Conservation (phyloP, 2,329 filamentous ascomycete species). For the Xylariaceae sp. region DNA sequence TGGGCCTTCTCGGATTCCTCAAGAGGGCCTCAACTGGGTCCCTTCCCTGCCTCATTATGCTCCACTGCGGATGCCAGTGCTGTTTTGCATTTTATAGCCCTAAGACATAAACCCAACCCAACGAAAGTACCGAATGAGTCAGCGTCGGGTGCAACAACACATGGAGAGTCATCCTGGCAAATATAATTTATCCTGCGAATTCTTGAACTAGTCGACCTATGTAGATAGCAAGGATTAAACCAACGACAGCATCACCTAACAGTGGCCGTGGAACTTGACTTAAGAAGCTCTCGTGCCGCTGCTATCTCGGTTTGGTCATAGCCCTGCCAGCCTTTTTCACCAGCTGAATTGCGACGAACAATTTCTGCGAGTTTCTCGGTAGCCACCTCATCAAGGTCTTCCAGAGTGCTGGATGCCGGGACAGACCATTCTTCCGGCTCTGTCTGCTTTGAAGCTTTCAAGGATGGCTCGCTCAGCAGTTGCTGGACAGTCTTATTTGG, state of each 20-base stretch:
- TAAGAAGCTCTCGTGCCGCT: slow-evolving; percentile 72
- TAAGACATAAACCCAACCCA: slow-evolving; percentile 18
- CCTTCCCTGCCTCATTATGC: no score
- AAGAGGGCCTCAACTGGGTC: slow-evolving; percentile 40
- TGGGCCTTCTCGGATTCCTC: slow-evolving; percentile 17
- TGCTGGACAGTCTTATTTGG: slow-evolving; percentile 55
- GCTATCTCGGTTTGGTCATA: slow-evolving; percentile 75
- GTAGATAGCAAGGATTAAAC: slow-evolving; percentile 1
- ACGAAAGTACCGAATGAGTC: slow-evolving; percentile 17
- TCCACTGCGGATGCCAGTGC: slow-evolving; percentile 28
- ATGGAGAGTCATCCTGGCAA: slow-evolving; percentile 8
- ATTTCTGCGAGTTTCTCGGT: slow-evolving; percentile 80
- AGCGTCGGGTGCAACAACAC: slow-evolving; percentile 12
- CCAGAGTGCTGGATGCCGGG: slow-evolving; percentile 64
- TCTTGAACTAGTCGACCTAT: background rate
- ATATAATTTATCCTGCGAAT: background rate
- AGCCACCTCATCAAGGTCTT: slow-evolving; percentile 74
- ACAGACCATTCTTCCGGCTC: slow-evolving; percentile 59
- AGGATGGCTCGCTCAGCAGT: slow-evolving; percentile 51
- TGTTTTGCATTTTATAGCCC: slow-evolving; percentile 26
- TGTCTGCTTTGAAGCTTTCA: slow-evolving; percentile 53
- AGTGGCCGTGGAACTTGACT: slow-evolving; percentile 55
- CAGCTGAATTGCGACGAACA: slow-evolving; percentile 65
- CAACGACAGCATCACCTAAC: slow-evolving; percentile 50
- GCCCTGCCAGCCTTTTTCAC: slow-evolving; percentile 73